Percentiles rank a stretch among this genome's conserved stretches.
Conservation (phyloP, 2,329 filamentous ascomycete species). For the Ascochyta fabae region DNA sequence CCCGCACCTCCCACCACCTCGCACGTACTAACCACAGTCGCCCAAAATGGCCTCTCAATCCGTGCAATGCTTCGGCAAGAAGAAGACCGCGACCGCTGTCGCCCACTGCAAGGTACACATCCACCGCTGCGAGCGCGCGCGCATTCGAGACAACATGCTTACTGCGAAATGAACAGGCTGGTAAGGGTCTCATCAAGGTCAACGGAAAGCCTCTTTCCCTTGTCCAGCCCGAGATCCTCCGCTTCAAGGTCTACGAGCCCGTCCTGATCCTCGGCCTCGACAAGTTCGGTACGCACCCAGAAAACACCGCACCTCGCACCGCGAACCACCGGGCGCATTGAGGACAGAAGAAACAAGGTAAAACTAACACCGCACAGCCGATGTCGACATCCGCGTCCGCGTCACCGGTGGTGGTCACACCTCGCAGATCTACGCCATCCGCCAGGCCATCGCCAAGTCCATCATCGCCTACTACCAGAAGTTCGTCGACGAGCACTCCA, state of each 20-base stretch:
- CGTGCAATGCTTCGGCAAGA: conserved; percentile 97
- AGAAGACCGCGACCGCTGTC: conserved; percentile 72
- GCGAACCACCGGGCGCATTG: conserved; percentile 6
- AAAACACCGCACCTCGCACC: not conserved
- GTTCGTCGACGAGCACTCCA: conserved; percentile 99
- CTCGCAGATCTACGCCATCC: conserved; percentile 97
- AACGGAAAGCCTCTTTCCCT: conserved; percentile 96
- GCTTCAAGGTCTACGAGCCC: conserved; percentile 99
- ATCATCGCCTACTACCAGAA: conserved; percentile 99
- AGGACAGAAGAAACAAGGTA: not conserved
- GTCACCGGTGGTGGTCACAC: conserved; percentile 97
- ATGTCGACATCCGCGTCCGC: conserved; percentile 96
- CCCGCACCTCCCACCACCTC: conserved; percentile 37
- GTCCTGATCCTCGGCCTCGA: conserved; percentile 95
- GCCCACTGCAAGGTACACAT: conserved; percentile 85
- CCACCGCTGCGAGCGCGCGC: conserved; percentile 31
- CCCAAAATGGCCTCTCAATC: conserved; percentile 53
- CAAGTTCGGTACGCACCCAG: conserved; percentile 74
- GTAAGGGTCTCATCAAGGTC: conserved; percentile 95
- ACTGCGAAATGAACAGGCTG: conserved; percentile 58
- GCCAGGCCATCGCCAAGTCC: conserved; percentile 97
- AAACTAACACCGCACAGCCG: conserved; percentile 54
- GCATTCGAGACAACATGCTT: conserved; percentile 31
- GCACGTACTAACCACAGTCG: conserved; percentile 46
- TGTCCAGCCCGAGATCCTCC: conserved; percentile 93